Base-by-base conservation (phyloP, 1,284 basidiomycete species). In the Tylopilus sp. region DNA sequence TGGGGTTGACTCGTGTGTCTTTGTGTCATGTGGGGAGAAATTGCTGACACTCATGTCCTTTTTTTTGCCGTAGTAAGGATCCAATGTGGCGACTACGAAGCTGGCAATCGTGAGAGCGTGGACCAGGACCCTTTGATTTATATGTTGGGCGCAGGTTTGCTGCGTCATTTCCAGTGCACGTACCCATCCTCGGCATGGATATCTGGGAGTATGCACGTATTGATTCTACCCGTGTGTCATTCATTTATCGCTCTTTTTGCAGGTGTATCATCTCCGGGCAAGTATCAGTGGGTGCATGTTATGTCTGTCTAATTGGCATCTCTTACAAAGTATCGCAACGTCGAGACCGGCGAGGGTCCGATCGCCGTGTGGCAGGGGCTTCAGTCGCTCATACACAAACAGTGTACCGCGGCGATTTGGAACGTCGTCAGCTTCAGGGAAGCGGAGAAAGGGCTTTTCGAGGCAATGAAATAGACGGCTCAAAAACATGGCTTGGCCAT, bases 81-180 rank as follows among this genome's bases (percentile, higher is more conserved):
- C 89, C 79, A 93, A 93, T 81, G 74, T 87, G 47, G 75, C 77
- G 29, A 89, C 85, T 58, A 91, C 93, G 82, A 92, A 89, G 80
- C 90, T 99, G 54, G 95, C 97, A 80, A 87, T 97, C 63, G 89
- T 92, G 63, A 97, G 51, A 98, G 97, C 33, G 84, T 95, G 47
- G 98, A 99, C 86, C 98, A 99, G 85, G 98, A 99, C 80, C 98
- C 98, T 59, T 85, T 99, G 61, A 87, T 98, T 18, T 84, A 88
- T 90, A 72, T 29, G 87, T 80, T 49, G 7, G 33, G 16, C 53
- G 33, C 13, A 5, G 8, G 13, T 53, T 55, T 77, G 24, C 76
- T 6, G 3, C 18, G 4, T 18, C 33, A 41, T 19, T 60, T 61
- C 59, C 22, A 93, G 91, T 89, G 5, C 95, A 97, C 81, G 86